phyloP scores from a whole-genome alignment of 805 yeast species.

The Cyberlindnera lachancei region DNA sequence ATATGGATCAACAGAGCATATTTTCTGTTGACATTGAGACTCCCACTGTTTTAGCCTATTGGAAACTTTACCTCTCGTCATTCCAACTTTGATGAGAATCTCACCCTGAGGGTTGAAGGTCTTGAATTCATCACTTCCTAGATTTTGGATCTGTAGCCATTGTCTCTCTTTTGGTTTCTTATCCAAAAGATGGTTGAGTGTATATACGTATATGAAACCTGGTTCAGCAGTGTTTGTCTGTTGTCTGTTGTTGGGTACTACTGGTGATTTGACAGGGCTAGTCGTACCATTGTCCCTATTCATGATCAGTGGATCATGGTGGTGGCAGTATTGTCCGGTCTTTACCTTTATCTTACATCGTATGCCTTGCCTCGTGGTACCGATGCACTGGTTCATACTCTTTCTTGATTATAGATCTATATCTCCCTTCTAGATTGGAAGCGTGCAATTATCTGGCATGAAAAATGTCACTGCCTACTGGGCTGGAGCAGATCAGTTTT shows the following conservation, averaged over 20 bases:
- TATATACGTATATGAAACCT: slow-evolving; percentile 21
- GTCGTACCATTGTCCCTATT: background rate
- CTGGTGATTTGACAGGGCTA: background rate
- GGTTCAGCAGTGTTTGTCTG: slow-evolving; percentile 3
- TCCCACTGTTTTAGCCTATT: slow-evolving; percentile 21
- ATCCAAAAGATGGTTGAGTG: slow-evolving; percentile 15
- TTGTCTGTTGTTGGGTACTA: too few relatives aligned
- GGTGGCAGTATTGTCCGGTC: slow-evolving; percentile 10
- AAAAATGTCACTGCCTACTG: too few relatives aligned
- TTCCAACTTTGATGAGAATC: slow-evolving; percentile 20
- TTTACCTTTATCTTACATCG: slow-evolving; percentile 12
- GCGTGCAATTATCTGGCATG: too few relatives aligned
- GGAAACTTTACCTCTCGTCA: slow-evolving; percentile 16
- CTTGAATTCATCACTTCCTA: background rate
- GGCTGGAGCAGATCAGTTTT: too few relatives aligned
- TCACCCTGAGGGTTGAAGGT: slow-evolving; percentile 17
- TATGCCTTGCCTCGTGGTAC: slow-evolving; percentile 8
- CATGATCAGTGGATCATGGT: background rate
- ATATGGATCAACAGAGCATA: slow-evolving; percentile 12
- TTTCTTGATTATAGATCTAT: too few relatives aligned
- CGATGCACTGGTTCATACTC: slow-evolving; percentile 16
- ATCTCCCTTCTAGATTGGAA: background rate
- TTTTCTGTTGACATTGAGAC: slow-evolving; percentile 16
- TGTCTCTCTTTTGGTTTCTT: slow-evolving; percentile 10
- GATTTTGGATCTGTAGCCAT: slow-evolving; percentile 15